These are phyloP conservation scores for Russula earlei DNA, from an alignment of 768 basidiomycete genomes.

Conservation along the genomic window DNA sequence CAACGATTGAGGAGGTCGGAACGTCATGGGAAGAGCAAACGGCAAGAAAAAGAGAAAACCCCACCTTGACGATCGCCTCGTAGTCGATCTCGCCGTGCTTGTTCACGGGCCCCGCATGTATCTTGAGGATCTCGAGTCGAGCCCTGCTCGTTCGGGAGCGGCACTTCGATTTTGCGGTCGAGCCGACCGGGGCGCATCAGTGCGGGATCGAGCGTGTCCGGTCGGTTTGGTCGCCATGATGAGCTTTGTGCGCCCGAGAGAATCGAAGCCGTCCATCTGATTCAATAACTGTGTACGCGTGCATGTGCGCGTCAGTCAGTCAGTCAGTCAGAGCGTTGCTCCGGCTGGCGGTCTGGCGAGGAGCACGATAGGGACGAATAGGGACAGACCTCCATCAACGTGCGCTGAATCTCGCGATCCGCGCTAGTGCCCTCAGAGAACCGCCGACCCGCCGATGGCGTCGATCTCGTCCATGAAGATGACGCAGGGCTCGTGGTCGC, in stretches of 20 bases:
- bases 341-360: no score
- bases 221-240: constrained; percentile 99
- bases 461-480: constrained; percentile 99
- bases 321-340: neutral
- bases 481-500: constrained; percentile 89
- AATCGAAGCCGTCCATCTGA: constrained; percentile 99
- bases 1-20: no score
- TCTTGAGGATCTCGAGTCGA: constrained; percentile 93
- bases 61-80: constrained; percentile 92
- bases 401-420: constrained; percentile 97
- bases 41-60: neutral
- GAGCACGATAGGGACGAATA: no score
- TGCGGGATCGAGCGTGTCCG: constrained; percentile 95
- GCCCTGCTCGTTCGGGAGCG: constrained; percentile 96
- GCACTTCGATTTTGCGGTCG: constrained; percentile 96
- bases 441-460: constrained; percentile 88
- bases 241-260: constrained; percentile 87
- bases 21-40: neutral
- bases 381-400: constrained; percentile 83
- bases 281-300: constrained; percentile 63
- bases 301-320: neutral
- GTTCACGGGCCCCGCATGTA: constrained; percentile 89
- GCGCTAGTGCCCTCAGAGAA: constrained; percentile 95
- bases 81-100: constrained; percentile 95
- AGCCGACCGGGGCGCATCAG: constrained; percentile 91